Conservation (phyloP, 2,329 filamentous ascomycete species). For the Raffaelea albimanens region DNA sequence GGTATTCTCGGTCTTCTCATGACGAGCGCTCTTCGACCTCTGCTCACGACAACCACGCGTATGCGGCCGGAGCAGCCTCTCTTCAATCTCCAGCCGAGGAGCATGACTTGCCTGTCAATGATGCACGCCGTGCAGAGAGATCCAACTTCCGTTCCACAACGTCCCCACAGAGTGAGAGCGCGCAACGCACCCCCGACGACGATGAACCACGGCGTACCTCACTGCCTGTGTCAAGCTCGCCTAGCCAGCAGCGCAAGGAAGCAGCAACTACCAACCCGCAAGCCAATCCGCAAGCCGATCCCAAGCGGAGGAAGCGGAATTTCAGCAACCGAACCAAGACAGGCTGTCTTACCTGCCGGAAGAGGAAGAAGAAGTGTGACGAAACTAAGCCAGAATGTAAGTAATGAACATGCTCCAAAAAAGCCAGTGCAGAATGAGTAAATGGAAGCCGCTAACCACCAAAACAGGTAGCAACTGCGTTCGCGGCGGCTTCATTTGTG, state of each 20-base stretch:
- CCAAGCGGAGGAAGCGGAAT: slow-evolving; percentile 64
- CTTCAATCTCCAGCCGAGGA: slow-evolving; percentile 36
- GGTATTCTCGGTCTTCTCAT: slow-evolving; percentile 37
- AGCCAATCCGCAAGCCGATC: slow-evolving; percentile 44
- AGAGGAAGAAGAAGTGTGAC: slow-evolving; percentile 96
- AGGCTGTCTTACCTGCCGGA: slow-evolving; percentile 83
- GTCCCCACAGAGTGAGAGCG: slow-evolving; percentile 38
- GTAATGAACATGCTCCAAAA: slow-evolving; percentile 21
- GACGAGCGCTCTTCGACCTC: slow-evolving; percentile 37
- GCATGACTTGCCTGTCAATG: slow-evolving; percentile 38
- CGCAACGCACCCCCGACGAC: slow-evolving; percentile 43
- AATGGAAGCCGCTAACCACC: too few relatives aligned
- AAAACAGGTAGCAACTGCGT: slow-evolving; percentile 86
- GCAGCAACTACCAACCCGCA: slow-evolving; percentile 33
- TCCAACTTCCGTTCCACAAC: slow-evolving; percentile 22
- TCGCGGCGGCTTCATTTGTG: slow-evolving; percentile 81
- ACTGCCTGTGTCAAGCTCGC: slow-evolving; percentile 31
- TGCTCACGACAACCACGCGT: slow-evolving; percentile 38
- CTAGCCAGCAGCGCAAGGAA: slow-evolving; percentile 36
- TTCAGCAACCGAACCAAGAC: slow-evolving; percentile 97
- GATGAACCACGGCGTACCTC: slow-evolving; percentile 33
- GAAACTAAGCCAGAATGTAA: slow-evolving; percentile 87
- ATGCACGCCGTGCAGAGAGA: slow-evolving; percentile 16
- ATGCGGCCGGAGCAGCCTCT: slow-evolving; percentile 30
- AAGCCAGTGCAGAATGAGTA: too few relatives aligned